phyloP scores from a whole-genome alignment of 805 yeast genomes.

The Grigorovia jiainica region DNA sequence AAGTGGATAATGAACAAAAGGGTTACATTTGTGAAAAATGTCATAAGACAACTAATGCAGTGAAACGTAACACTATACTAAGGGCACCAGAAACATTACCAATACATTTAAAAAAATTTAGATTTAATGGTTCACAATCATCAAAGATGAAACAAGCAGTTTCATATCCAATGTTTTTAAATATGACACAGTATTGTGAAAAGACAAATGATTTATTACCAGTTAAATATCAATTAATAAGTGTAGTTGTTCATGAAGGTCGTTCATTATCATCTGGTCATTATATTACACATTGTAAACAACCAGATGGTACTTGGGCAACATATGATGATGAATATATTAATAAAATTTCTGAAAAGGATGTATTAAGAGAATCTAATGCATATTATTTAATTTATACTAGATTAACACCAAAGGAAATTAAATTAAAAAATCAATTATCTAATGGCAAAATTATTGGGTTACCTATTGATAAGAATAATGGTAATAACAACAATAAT shows the following conservation, averaged over 20 bases:
- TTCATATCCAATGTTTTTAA: constrained; percentile 67
- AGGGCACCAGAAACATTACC: constrained; percentile 83
- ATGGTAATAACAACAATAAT: background rate
- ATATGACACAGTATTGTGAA: constrained; percentile 54
- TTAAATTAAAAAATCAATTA: constrained; percentile 10
- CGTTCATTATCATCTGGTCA: constrained; percentile 89
- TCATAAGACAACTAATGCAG: constrained; percentile 64
- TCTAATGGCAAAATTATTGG: constrained; percentile 9
- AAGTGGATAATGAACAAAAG: constrained; percentile 56
- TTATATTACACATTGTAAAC: constrained; percentile 82
- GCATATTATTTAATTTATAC: constrained; percentile 88
- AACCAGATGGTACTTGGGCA: constrained; percentile 89
- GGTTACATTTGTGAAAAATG: constrained; percentile 89
- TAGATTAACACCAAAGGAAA: constrained; percentile 51
- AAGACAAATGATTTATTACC: constrained; percentile 27
- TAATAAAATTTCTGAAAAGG: constrained; percentile 59
- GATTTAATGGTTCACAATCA: constrained; percentile 71
- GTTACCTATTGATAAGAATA: constrained; percentile 10
- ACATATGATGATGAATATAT: constrained; percentile 90
- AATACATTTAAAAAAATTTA: constrained; percentile 83
- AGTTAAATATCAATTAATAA: constrained; percentile 57
- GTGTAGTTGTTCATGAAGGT: constrained; percentile 92
- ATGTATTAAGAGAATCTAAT: constrained; percentile 71
- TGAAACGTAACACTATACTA: constrained; percentile 62
- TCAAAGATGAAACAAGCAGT: constrained; percentile 85